Base-by-base conservation (phyloP, 371 early-diverging fungal genomes). In the Mortierella sp. region DNA sequence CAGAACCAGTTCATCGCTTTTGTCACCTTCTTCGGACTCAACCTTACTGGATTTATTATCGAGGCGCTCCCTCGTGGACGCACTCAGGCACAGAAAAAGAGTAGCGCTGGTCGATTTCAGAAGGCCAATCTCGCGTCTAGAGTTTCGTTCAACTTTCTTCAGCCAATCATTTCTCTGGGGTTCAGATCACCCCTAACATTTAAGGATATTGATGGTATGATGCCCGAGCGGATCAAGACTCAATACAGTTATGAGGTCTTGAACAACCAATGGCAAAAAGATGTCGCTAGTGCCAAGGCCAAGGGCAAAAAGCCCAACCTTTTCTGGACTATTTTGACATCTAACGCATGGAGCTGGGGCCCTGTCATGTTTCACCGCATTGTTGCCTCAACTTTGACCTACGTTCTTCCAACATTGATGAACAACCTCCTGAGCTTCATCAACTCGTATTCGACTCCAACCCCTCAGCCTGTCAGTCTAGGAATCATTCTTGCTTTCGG, bases 401-500 rank as follows among this genome's bases (percentile, higher is more conserved):
- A 78, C 19, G 67, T 78, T 43, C 28, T 65, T 1, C 78, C 78
- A 3, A 58, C 58, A 28, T 53, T 78, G 24, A 57, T 78, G 55
- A 70, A 66, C 52, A 50, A 58, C 10, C 6, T 78, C 53, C 33
- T 78, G 59, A 47, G 61, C 7, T 78, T 78, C 55, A 78, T 72
- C 47, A 67, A 43, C n/a, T 69, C 74, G 5, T 78, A 78, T 24
- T 8, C 36, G n/a, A 69, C 70, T 0, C 21, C 11, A 3, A 59
- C 41, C 13, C 70, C 80, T 10, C 58, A 72, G 22, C 84, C 84
- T 8, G 63, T 80, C 9, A 62, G 72, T 0, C 32, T 76, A 3
- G 84, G 84, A 6, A 67, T 76, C 32, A 84, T 84, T 21, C 55
- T 84, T 9, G 81, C 80, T 24, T 84, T 76, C 55, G 80, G 75